Evolutionary conservation across 106 monocot genomes (phyloP).

Genomic region (Hemerocallis citrina): DNA sequence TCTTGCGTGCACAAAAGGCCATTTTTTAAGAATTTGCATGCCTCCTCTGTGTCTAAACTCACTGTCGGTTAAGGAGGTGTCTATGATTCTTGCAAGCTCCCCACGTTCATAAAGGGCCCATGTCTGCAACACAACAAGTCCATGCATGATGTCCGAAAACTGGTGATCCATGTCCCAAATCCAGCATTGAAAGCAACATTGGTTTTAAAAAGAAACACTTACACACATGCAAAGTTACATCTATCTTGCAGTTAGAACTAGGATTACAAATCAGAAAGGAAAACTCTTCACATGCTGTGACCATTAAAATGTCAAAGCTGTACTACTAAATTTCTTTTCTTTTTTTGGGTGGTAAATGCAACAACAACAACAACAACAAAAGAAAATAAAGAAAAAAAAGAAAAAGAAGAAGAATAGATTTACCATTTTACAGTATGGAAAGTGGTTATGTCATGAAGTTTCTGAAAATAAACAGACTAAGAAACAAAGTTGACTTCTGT

Average conservation of each 20-base stretch:
- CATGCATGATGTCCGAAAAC: slow-evolving; percentile 8
- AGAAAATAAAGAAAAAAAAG: background rate
- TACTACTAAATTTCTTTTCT: background rate
- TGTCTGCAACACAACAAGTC: slow-evolving; percentile 13
- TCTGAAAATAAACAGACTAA: too few relatives aligned
- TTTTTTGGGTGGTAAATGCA: too few relatives aligned
- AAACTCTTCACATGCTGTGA: background rate
- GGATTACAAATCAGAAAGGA: background rate
- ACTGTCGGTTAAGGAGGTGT: slow-evolving; percentile 34
- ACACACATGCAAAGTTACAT: background rate
- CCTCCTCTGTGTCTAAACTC: slow-evolving; percentile 43
- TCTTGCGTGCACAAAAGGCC: slow-evolving; percentile 71
- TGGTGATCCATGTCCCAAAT: slow-evolving; percentile 4
- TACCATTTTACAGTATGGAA: too few relatives aligned
- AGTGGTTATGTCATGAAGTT: too few relatives aligned
- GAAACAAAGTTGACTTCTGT: too few relatives aligned
- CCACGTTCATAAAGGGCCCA: slow-evolving; percentile 18
- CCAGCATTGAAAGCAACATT: background rate
- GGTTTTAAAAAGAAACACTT: background rate
- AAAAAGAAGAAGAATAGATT: too few relatives aligned
- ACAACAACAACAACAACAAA: too few relatives aligned
- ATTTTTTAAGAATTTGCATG: slow-evolving; percentile 44
- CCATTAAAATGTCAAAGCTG: background rate
- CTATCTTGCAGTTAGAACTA: background rate
- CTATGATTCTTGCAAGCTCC: slow-evolving; percentile 19